Evolutionary conservation across 129 eudicot species (phyloP).

Genomic region (Dittrichia graveolens): DNA sequence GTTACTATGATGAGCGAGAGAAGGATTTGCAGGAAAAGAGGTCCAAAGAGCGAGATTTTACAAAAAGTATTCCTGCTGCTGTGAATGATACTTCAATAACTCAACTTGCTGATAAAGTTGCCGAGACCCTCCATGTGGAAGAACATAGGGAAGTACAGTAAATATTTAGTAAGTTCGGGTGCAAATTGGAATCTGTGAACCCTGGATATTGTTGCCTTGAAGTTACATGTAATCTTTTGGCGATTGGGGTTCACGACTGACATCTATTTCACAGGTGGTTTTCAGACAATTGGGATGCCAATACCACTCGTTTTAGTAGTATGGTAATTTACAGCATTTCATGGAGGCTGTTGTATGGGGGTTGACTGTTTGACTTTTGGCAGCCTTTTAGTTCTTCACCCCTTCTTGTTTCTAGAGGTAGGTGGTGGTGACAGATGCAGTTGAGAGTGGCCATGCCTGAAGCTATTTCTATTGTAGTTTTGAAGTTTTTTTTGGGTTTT

Average conservation of each 20-base stretch:
- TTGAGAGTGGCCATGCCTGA: constrained; percentile 18
- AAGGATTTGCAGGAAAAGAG: constrained; percentile 68
- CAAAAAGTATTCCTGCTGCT: constrained; percentile 34
- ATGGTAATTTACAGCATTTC: constrained; percentile 20
- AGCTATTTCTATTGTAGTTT: constrained; percentile 25
- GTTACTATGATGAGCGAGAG: constrained; percentile 76
- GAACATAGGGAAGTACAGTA: constrained; percentile 44
- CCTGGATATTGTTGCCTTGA: constrained; percentile 30
- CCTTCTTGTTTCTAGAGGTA: constrained; percentile 35
- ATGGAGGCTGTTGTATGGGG: constrained; percentile 32
- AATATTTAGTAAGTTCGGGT: constrained; percentile 26
- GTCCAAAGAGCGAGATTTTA: constrained; percentile 55
- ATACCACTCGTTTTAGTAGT: constrained; percentile 27
- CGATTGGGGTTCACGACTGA: constrained; percentile 22
- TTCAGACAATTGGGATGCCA: constrained; percentile 25
- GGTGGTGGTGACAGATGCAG: constrained; percentile 41
- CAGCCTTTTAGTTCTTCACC: constrained; percentile 26
- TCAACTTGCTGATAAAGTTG: constrained; percentile 63
- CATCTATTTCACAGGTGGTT: constrained; percentile 41
- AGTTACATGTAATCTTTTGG: constrained; percentile 25
- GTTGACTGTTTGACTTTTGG: constrained; percentile 33
- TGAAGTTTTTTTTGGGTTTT: constrained; percentile 21
- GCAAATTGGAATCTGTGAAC: constrained; percentile 29
- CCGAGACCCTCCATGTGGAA: constrained; percentile 57
- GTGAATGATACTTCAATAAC: constrained; percentile 45